Conservation (phyloP, 208 protist species). For the Leptomonas pyrrhocoris region DNA sequence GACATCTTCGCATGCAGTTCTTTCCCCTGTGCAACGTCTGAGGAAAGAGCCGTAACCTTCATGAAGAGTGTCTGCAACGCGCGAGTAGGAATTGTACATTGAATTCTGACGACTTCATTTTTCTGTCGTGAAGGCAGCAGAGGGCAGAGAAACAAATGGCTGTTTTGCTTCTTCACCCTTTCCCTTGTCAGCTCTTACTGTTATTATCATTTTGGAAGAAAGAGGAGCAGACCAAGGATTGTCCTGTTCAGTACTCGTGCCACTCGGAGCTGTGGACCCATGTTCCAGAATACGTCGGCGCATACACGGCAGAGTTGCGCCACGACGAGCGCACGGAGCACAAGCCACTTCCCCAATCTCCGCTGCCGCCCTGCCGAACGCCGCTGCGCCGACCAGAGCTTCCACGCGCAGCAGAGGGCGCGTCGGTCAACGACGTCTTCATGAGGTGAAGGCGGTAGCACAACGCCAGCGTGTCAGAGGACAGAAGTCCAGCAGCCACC, state of each 20-base stretch:
- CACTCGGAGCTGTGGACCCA: constrained; percentile 24
- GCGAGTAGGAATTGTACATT: too few species aligned
- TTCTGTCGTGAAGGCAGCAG: too few species aligned
- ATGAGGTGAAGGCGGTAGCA: constrained; percentile 16
- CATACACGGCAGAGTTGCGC: background rate
- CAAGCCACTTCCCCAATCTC: background rate
- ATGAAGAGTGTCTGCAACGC: too few species aligned
- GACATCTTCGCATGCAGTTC: too few species aligned
- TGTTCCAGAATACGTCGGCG: constrained; percentile 12
- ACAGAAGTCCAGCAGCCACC: background rate
- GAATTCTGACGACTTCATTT: too few species aligned
- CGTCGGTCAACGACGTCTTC: background rate
- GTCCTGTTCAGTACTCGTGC: constrained; percentile 11
- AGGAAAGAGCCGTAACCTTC: too few species aligned
- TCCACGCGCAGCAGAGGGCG: background rate
- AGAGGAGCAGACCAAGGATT: background rate
- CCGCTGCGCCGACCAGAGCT: background rate
- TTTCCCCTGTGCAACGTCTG: too few species aligned
- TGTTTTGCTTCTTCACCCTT: background rate
- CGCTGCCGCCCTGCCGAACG: background rate
- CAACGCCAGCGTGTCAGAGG: background rate
- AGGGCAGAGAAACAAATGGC: too few species aligned
- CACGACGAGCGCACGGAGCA: background rate
- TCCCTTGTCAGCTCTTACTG: background rate
- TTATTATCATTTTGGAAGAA: background rate